These are phyloP conservation scores for Trypanosoma congolense DNA, from an alignment of 208 protist species.

Conservation along the genomic window DNA sequence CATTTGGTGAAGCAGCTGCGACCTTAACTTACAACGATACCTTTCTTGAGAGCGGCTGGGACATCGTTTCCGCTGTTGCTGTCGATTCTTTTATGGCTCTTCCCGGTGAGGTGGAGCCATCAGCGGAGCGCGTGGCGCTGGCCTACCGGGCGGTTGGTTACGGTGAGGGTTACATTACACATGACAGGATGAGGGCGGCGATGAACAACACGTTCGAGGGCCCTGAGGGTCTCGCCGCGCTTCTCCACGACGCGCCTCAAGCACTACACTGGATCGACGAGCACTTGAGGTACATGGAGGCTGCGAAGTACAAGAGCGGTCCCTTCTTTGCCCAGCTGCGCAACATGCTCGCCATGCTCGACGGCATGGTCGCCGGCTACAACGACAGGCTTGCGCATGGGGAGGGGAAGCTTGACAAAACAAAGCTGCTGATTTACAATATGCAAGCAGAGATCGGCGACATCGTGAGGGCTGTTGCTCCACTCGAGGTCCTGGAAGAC, in stretches of 20 bases:
- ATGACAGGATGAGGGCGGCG: constrained; percentile 11
- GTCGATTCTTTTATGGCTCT: background rate
- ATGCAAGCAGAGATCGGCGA: constrained; percentile 33
- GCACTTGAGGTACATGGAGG: constrained; percentile 20
- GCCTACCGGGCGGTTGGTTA: constrained; percentile 26
- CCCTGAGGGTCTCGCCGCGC: constrained; percentile 2
- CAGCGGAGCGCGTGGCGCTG: background rate
- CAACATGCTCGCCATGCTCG: constrained; percentile 18
- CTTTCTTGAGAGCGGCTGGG: constrained; percentile 22
- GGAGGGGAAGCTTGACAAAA: constrained; percentile 8
- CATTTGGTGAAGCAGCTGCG: constrained; percentile 15
- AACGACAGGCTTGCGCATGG: constrained; percentile 6
- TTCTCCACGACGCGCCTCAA: background rate
- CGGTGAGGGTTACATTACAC: constrained; percentile 28
- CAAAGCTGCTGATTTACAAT: constrained; percentile 31
- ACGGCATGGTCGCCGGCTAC: constrained; percentile 36
- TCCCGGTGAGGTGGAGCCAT: background rate
- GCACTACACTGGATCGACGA: constrained; percentile 15
- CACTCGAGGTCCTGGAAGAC: background rate
- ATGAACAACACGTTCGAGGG: constrained; percentile 27
- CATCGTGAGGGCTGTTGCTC: constrained; percentile 13
- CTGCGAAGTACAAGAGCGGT: background rate
- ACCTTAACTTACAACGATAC: constrained; percentile 19
- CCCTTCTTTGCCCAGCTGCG: constrained; percentile 18
- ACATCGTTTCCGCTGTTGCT: constrained; percentile 9